These are phyloP conservation scores for Neurospora sp. DNA, from an alignment of 495 filamentous ascomycete genomes.

Conservation along the genomic window DNA sequence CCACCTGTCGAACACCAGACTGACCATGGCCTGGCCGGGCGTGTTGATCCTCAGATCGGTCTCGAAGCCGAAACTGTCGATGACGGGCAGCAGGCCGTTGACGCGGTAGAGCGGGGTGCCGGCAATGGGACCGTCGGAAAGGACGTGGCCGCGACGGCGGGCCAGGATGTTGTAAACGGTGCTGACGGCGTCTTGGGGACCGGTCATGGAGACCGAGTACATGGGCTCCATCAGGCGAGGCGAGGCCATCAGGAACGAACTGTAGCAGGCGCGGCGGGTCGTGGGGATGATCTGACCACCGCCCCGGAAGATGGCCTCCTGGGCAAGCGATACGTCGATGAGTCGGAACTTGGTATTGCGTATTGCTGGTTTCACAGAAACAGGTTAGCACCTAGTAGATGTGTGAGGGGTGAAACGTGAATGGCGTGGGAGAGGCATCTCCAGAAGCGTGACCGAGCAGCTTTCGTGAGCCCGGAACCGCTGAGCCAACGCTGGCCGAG, in stretches of 20 bases:
- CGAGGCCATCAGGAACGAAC: slow-evolving; percentile 91
- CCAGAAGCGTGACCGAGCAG: background rate
- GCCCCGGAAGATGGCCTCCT: slow-evolving; percentile 85
- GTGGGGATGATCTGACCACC: slow-evolving; percentile 98
- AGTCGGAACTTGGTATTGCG: slow-evolving; percentile 93
- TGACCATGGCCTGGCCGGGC: slow-evolving; percentile 81
- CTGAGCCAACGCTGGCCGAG: background rate
- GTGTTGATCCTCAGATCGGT: slow-evolving; percentile 95
- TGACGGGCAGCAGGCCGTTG: slow-evolving; percentile 82
- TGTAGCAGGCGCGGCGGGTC: slow-evolving; percentile 81
- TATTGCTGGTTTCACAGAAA: slow-evolving; percentile 51
- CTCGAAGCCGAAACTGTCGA: slow-evolving; percentile 95
- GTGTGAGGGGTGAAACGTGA: background rate
- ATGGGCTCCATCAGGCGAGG: slow-evolving; percentile 94
- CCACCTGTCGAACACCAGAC: slow-evolving; percentile 94
- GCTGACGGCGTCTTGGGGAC: slow-evolving; percentile 80
- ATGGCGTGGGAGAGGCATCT: background rate
- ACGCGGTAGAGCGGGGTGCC: slow-evolving; percentile 94
- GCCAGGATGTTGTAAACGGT: slow-evolving; percentile 87
- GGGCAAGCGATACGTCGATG: slow-evolving; percentile 79
- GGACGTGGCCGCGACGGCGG: slow-evolving; percentile 79
- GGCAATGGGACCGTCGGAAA: slow-evolving; percentile 85
- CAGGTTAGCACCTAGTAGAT: background rate
- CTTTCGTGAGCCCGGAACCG: background rate
- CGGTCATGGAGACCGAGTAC: slow-evolving; percentile 85